Evolutionary conservation across 192 early-diverging fungal species (phyloP).

Genomic region (Linnemannia schmuckeri): DNA sequence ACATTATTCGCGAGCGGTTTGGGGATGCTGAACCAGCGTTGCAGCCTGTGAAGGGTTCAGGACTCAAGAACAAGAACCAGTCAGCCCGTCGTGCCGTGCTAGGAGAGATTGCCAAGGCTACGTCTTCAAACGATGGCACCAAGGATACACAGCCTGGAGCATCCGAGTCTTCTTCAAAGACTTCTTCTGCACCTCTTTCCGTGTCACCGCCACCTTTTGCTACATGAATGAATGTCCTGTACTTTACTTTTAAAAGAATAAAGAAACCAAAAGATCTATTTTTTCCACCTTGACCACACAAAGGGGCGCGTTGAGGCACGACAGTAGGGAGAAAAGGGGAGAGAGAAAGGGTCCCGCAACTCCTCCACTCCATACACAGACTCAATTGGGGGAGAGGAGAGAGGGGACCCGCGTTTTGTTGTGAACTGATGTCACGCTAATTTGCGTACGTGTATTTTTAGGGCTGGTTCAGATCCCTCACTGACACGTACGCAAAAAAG

Average conservation of each 20-base stretch:
- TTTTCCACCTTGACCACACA: neutral
- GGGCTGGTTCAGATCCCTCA: neutral
- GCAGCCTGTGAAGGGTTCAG: neutral
- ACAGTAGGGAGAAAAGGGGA: neutral
- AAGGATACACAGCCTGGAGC: neutral
- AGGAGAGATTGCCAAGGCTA: neutral
- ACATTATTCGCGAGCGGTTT: conserved; percentile 42
- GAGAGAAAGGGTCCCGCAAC: neutral
- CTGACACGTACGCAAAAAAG: conserved; percentile 2
- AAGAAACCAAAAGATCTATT: neutral
- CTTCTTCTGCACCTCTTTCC: neutral
- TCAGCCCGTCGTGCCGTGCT: neutral
- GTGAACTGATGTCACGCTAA: neutral
- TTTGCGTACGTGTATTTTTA: neutral
- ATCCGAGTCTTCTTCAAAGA: neutral
- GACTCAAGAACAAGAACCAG: neutral
- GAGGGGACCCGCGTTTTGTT: neutral
- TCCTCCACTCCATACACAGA: neutral
- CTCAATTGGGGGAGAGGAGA: neutral
- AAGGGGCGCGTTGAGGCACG: neutral
- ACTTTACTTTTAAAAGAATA: neutral
- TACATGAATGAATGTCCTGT: neutral
- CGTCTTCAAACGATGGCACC: neutral
- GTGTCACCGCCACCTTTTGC: neutral
- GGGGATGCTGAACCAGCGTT: neutral